phyloP scores from a whole-genome alignment of 116 monocot genomes.

The Iris pallida region DNA sequence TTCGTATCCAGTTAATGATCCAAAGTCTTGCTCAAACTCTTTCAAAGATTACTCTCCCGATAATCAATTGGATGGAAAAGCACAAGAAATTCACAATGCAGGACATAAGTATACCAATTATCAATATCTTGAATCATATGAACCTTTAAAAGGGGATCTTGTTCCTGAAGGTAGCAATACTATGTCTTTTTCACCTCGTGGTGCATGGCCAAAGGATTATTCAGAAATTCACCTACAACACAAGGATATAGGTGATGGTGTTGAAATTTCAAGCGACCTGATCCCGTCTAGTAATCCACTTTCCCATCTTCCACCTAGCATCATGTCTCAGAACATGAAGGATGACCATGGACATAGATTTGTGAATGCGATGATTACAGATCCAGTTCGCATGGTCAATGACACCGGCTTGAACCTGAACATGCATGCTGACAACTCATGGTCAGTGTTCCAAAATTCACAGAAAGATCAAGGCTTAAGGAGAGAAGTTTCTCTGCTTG shows the following conservation, averaged over 20 bases:
- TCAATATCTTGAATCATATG: slow-evolving; percentile 13
- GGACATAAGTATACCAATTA: background rate
- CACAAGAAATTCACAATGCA: slow-evolving; percentile 3
- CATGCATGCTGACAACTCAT: slow-evolving; percentile 17
- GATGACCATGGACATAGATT: slow-evolving; percentile 7
- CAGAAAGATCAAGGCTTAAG: slow-evolving; percentile 12
- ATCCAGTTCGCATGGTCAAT: slow-evolving; percentile 15
- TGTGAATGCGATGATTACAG: slow-evolving; percentile 11
- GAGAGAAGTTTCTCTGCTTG: slow-evolving; percentile 44
- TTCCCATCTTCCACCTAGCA: slow-evolving; percentile 22
- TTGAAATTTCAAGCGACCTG: slow-evolving; percentile 14
- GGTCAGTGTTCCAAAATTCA: slow-evolving; percentile 29
- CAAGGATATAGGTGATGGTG: background rate
- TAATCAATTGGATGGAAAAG: slow-evolving; percentile 14
- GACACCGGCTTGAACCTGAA: slow-evolving; percentile 16
- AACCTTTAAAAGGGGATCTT: slow-evolving; percentile 6
- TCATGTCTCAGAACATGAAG: slow-evolving; percentile 25
- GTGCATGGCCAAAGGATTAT: slow-evolving; percentile 21
- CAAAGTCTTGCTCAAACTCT: slow-evolving; percentile 14
- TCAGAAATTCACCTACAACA: slow-evolving; percentile 17
- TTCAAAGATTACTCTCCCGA: slow-evolving; percentile 9
- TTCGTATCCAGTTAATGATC: slow-evolving; percentile 17
- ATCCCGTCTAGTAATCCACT: slow-evolving; percentile 5
- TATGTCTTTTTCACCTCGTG: slow-evolving; percentile 14
- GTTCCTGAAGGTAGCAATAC: slow-evolving; percentile 3